phyloP scores from a whole-genome alignment of 768 basidiomycete species.

The Royoungia palumana region DNA sequence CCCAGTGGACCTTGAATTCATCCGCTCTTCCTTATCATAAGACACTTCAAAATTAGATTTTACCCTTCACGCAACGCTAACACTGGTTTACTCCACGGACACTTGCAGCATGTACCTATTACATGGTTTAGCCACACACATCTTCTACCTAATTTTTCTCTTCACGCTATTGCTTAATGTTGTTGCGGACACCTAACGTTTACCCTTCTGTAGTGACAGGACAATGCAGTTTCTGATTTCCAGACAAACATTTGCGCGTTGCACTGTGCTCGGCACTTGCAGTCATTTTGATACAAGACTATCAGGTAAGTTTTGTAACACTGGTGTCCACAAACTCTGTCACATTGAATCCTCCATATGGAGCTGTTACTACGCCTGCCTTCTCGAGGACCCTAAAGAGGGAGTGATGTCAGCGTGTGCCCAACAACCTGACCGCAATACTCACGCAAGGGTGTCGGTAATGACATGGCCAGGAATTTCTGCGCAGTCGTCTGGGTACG shows the following conservation, averaged over 20 bases:
- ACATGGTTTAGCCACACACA: constrained; percentile 3
- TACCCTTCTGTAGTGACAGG: neutral
- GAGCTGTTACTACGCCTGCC: constrained; percentile 63
- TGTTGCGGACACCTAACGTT: constrained; percentile 8
- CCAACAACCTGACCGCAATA: neutral
- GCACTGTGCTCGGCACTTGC: neutral
- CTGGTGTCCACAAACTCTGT: constrained; percentile 53
- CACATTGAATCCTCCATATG: constrained; percentile 54
- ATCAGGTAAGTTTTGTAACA: constrained; percentile 50
- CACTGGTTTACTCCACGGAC: constrained; percentile 8
- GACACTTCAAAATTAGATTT: constrained; percentile 20
- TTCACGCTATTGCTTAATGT: constrained; percentile 15
- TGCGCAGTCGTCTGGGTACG: constrained; percentile 65
- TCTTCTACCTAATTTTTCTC: constrained; percentile 1
- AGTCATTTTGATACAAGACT: neutral
- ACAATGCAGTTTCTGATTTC: neutral
- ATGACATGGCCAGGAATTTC: constrained; percentile 65
- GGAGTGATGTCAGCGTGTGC: neutral
- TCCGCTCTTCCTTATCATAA: constrained; percentile 23
- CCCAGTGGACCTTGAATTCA: constrained; percentile 14
- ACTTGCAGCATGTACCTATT: constrained; percentile 16
- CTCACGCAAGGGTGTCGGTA: constrained; percentile 65
- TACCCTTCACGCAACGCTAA: constrained; percentile 5
- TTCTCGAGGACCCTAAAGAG: constrained; percentile 60
- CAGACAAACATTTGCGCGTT: neutral